Evolutionary conservation across 2,329 filamentous ascomycete genomes (phyloP), one percentile per base, ranked within the genome.

Genomic region (Claviceps sp.): DNA sequence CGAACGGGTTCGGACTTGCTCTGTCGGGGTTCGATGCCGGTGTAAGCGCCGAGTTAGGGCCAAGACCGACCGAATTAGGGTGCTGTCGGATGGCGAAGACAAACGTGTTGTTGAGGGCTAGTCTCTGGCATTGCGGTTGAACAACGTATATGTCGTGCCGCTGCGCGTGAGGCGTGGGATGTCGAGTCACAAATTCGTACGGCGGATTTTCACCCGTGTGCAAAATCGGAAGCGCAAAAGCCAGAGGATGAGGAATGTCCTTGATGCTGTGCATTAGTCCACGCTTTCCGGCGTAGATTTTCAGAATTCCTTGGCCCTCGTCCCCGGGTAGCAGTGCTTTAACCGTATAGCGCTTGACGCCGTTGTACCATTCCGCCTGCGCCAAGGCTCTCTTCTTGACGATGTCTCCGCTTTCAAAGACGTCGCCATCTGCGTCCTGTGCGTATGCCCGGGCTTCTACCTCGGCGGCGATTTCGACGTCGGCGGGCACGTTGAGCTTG

Each of bases 251-350:
- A 7, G 93, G 90, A 51, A 96, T 96, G 64, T 96, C 88, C 66
- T 93, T 93, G 72, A 93, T 91, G 56, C 87, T 94, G 69, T 97
- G 93, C 90, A 97, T 97, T 51, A 98, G 75, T 0, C 94, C 94
- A 56, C 90, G 82, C 66, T 90, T 93, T 54, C 94, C 93, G 13
- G 90, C 91, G 66, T 96, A 98, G 38, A 98, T 74, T 66, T 94
- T 96, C 53, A 98, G 72, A 13, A 85, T 79, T 43, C 88, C 93
- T 43, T 87, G 84, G 13, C 90, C 90, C 68, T 96, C 91, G 59
- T 97, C 91, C 26, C 88, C 86, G 1, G 94, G 91, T 0, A 98
- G 73, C 16, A 97, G 71, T 1, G 88, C 93, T 68, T 98, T 98
- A 62, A 98, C 76, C 0, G 89, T 95, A 66, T 95, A 96, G 34